Evolutionary conservation across 805 yeast species (phyloP).

Genomic region (Schwanniomyces vanrijiae): DNA sequence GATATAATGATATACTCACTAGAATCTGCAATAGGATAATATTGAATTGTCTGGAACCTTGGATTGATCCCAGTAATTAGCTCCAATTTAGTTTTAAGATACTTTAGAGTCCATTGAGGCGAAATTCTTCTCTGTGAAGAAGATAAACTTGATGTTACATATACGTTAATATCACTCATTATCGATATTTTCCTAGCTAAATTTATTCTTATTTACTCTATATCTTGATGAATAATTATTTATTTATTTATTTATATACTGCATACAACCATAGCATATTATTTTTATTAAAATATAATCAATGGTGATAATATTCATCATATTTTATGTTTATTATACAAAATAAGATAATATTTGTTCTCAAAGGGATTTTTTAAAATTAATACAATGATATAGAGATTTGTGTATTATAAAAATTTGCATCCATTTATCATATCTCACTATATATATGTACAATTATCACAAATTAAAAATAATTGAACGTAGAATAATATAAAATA

Average conservation of each 20-base stretch:
- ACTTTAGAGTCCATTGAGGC: slow-evolving; percentile 56
- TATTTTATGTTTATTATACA: too few relatives aligned
- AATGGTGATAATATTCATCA: too few relatives aligned
- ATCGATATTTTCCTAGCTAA: background rate
- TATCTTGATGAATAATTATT: background rate
- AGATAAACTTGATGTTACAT: slow-evolving; percentile 63
- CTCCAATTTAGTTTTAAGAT: slow-evolving; percentile 58
- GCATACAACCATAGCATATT: background rate
- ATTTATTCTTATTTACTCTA: background rate
- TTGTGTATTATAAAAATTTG: background rate
- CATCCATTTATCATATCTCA: background rate
- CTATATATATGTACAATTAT: too few relatives aligned
- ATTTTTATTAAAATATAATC: background rate
- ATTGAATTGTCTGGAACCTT: slow-evolving; percentile 47
- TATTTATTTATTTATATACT: background rate
- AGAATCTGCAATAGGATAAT: slow-evolving; percentile 42
- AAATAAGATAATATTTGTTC: too few relatives aligned
- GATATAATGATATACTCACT: slow-evolving; percentile 30
- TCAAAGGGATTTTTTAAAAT: too few relatives aligned
- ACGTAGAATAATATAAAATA: too few relatives aligned
- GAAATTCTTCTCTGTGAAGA: slow-evolving; percentile 70
- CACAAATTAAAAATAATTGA: too few relatives aligned
- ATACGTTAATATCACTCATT: slow-evolving; percentile 50
- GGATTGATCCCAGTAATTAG: slow-evolving; percentile 75
- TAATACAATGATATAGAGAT: too few relatives aligned